Base-by-base conservation (phyloP, 768 basidiomycete species). In the Flagelloscypha sp. region DNA sequence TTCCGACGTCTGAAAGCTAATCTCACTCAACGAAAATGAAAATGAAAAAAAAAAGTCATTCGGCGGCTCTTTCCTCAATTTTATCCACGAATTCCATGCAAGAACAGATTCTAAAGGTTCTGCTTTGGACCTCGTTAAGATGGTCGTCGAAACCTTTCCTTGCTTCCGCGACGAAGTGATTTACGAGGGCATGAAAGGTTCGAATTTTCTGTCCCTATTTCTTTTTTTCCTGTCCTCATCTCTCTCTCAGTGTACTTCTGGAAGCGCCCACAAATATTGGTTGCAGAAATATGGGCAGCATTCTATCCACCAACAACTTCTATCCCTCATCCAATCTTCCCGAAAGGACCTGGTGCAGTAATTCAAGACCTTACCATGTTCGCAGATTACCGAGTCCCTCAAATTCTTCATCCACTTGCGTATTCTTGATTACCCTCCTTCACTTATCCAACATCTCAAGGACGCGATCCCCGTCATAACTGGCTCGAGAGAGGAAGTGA, bases 241-340 rank as follows among this genome's bases (percentile, higher is more conserved):
- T 22, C 13, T 22, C 27, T 30, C 1, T 15, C 35, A 88, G 85
- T 92, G 6, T 77, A 58, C 56, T 68, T 93, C 37, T 90, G 88
- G 84, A 94, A 94, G 53, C 78, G 89, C 22, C 79, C 88, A 1
- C 89, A 94, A 45, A 94, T 94, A 38, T 69, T 93, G 24, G 81
- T 92, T 21, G 89, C 89, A 1, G 89, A 94, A 52, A 79, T 76
- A 0, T 92, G 87, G 89, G 89, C 90, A 2, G 88, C 89, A 2
- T 90, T 92, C 64, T 84, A 82, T 54, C 86, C 86, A 1, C 49
- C 59, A 3, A 55, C 63, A 2, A 40, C 59, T 8, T 45, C 58
- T 6, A 38, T 53, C 6, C 47, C 62, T 0, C 88, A 92, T 53
- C 88, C 87, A 3, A 59, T 90, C 27, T 86, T 92, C 58, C 80